These are phyloP conservation scores for Yamadazyma phyllophila DNA, from an alignment of 805 yeast genomes.

Conservation along the genomic window DNA sequence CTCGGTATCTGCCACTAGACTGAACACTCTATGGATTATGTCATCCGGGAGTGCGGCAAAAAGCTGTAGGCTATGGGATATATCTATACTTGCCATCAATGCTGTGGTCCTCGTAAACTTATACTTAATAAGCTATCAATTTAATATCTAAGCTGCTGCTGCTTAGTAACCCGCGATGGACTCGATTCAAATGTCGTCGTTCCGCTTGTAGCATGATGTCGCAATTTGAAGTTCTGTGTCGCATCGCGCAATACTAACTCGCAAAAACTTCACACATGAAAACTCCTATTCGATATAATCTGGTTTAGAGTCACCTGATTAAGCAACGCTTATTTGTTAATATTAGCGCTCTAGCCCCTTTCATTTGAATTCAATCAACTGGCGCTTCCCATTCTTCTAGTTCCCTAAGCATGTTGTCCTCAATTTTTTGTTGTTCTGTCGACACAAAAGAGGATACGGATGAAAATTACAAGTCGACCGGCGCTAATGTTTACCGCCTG, in stretches of 20 bases:
- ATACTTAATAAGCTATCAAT: too few relatives aligned
- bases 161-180: too few relatives aligned
- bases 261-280: not conserved
- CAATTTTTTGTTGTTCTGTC: conserved; percentile 40
- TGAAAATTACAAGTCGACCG: conserved; percentile 17
- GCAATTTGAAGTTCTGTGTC: not conserved
- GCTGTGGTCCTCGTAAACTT: not conserved
- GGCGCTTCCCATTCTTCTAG: too few relatives aligned
- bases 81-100: too few relatives aligned
- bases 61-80: not conserved
- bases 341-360: too few relatives aligned
- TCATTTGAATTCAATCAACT: too few relatives aligned
- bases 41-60: conserved; percentile 20
- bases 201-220: not conserved
- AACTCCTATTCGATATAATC: not conserved
- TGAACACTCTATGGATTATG: conserved; percentile 18
- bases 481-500: not conserved
- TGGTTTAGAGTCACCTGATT: not conserved
- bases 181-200: not conserved
- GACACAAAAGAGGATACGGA: conserved; percentile 33
- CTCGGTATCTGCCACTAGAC: conserved; percentile 18
- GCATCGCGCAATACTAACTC: not conserved
- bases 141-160: too few relatives aligned
- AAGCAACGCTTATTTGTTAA: too few relatives aligned
- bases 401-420: conserved; percentile 12